Evolutionary conservation across 2,329 filamentous ascomycete species (phyloP).

Genomic region (Lithohypha guttulata): DNA sequence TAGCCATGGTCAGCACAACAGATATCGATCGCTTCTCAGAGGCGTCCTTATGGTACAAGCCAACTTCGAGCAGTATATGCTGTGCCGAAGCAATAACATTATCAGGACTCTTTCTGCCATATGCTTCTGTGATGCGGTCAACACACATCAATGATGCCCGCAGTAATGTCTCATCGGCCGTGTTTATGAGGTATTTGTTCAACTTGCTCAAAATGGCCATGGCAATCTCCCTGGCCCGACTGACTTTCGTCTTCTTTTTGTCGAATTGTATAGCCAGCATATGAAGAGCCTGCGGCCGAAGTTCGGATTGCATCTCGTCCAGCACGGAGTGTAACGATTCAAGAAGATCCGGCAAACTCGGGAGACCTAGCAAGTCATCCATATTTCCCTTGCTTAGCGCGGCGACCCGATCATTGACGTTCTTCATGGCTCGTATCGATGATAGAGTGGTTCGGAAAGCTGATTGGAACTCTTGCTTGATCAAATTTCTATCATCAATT

Average conservation of each 20-base stretch:
- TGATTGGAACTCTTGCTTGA: constrained; percentile 19
- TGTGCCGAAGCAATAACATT: constrained; percentile 5
- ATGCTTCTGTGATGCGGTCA: constrained; percentile 87
- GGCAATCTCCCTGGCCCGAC: constrained; percentile 19
- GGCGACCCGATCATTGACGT: constrained; percentile 22
- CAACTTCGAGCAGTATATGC: background rate
- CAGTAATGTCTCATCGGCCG: constrained; percentile 63
- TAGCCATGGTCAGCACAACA: constrained; percentile 61
- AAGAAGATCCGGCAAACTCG: constrained; percentile 81
- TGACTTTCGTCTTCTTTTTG: constrained; percentile 58
- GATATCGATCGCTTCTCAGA: constrained; percentile 1
- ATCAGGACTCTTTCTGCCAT: constrained; percentile 80
- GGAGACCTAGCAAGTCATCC: constrained; percentile 67
- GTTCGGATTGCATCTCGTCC: constrained; percentile 47
- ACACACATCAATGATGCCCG: constrained; percentile 80
- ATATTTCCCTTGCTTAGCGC: constrained; percentile 53
- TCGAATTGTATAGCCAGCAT: constrained; percentile 73
- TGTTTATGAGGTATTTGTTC: constrained; percentile 63
- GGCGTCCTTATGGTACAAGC: background rate
- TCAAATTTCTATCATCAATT: constrained; percentile 3
- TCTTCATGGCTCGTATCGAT: constrained; percentile 14
- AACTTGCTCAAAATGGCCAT: constrained; percentile 64
- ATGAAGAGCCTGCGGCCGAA: constrained; percentile 68
- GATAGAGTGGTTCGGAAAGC: constrained; percentile 21
- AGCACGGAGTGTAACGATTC: constrained; percentile 76